Percentiles rank a stretch among this genome's conserved stretches.
Evolutionary conservation across 2,329 filamentous ascomycete species (phyloP).

Genomic region (Coniosporium tulheliwenetii): DNA sequence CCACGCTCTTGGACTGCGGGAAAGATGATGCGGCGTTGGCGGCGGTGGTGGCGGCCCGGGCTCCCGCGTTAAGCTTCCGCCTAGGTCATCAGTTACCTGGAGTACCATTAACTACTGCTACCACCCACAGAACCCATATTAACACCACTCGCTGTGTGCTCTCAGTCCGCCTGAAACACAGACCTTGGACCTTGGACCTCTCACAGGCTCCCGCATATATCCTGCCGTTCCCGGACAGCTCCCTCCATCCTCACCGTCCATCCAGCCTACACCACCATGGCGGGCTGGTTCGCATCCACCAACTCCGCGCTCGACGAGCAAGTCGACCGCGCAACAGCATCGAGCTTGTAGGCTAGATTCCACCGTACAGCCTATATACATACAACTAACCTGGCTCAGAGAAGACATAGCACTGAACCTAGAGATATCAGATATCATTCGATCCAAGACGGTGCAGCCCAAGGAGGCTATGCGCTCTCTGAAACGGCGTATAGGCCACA

Average conservation of each 20-base stretch:
- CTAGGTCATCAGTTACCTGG: too few species aligned
- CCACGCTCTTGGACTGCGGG: too few species aligned
- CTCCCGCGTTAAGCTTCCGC: too few species aligned
- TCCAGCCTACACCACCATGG: conserved; percentile 42
- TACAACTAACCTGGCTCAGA: conserved; percentile 26
- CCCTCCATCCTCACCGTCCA: conserved; percentile 16
- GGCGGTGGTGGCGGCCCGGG: too few species aligned
- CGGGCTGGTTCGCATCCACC: conserved; percentile 88
- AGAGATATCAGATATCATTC: conserved; percentile 93
- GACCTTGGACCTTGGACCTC: too few species aligned
- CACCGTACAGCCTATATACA: conserved; percentile 5
- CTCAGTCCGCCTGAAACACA: too few species aligned
- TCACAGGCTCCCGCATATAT: too few species aligned
- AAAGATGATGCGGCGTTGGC: too few species aligned
- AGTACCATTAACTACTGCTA: too few species aligned
- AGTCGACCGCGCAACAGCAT: conserved; percentile 86
- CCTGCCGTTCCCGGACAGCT: not conserved
- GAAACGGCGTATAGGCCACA: conserved; percentile 87
- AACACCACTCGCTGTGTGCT: too few species aligned
- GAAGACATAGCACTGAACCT: conserved; percentile 96
- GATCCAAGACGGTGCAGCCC: conserved; percentile 91
- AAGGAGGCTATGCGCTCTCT: conserved; percentile 97
- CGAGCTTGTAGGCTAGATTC: conserved; percentile 57
- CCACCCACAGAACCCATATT: too few species aligned
- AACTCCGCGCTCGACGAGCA: conserved; percentile 91